Base-by-base conservation (phyloP, 148 eudicot genomes). In the Vaccinium darrowii region DNA sequence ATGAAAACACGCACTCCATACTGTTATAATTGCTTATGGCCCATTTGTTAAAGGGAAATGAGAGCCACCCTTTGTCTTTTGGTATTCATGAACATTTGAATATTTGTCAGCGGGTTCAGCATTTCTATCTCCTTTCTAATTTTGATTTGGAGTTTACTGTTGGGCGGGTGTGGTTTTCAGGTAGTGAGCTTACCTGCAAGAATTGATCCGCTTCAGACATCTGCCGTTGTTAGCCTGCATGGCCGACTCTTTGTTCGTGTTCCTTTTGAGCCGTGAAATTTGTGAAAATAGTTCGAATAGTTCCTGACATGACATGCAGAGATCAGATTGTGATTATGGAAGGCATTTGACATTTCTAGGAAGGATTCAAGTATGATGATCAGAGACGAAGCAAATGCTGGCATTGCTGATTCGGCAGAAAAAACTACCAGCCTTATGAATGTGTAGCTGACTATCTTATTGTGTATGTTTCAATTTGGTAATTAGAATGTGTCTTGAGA, bases 181-280 rank as follows among this genome's bases (percentile, higher is more conserved):
- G 93, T 95, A 57, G 91, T 95, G 51, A 94, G 87, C 83, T 88
- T 95, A 72, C 95, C 98, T 39, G 89, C 89, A 52, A 92, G 97
- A 84, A 95, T 95, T 54, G 93, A 94, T 87, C 95, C 98, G 58
- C 94, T 94, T 77, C 97, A 91, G 82, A 94, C 98, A 13, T 94
- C 98, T 43, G 98, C 98, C 8, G 94, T 95, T 78, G 98, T 95
- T 54, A 94, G 98, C 91, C 91, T 94, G 82, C 98, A 95, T 80
- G 98, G 98, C 43, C 90, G 95, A 53, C 97, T 95, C 83, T 94
- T 90, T 86, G 95, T 95, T 49, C 98, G 98, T 56, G 94, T 94
- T 71, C 98, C 98, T 43, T 94, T 93, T 84, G 97, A 93, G 87
- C 91, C 89, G 82, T 88, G 93, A 15, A 90, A 79, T 83, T 78